Evolutionary conservation across 2,329 filamentous ascomycete genomes (phyloP), one percentile per base, ranked within the genome.

Genomic region (Fusarium chaquense): DNA sequence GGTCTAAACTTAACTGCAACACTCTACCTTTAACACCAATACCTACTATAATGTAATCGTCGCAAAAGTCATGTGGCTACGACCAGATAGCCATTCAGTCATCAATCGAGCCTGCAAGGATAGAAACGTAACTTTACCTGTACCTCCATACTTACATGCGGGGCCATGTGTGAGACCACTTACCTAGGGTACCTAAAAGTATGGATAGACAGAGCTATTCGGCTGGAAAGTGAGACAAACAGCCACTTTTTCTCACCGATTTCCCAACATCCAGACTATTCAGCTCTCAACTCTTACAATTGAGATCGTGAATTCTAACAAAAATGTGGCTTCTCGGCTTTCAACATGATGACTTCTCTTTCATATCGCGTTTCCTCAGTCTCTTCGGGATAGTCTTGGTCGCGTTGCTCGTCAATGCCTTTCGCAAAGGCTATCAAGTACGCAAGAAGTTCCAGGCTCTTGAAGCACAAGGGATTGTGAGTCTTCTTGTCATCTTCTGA

Each of bases 361-460:
- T 46, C 43, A 11, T 18, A 6, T 22, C 24, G 11, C 62, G 43
- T 38, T 12, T 45, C n/a, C 10, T 61, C 16, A 55, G 55, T 28
- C 11, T 61, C n/a, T 44, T 15, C 8, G 54, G 62, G 36, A 22
- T 55, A n/a, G 44, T 61, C 18, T 15, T 65, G 16, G 13, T 35
- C 8, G 43, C 43, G 16, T 43, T 65, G 28, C 62, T 65, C 22
- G 41, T 20, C 15, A 28, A 65, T 30, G 49, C 22, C 13, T 47
- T 65, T 35, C 54, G 36, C 10, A 65, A 54, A 33, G 61, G 61
- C 1, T 65, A 65, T 20, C 54, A 36, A 18, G 60, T 46, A 16
- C 62, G 62, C 7, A 65, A 52, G 24, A 65, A 52, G 12, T 65
- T 65, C 9, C 35, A 47, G 18, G 40, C 53, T 47, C 35, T 65